These are phyloP conservation scores for Mycena vitilis DNA, from an alignment of 768 basidiomycete genomes.

Conservation along the genomic window DNA sequence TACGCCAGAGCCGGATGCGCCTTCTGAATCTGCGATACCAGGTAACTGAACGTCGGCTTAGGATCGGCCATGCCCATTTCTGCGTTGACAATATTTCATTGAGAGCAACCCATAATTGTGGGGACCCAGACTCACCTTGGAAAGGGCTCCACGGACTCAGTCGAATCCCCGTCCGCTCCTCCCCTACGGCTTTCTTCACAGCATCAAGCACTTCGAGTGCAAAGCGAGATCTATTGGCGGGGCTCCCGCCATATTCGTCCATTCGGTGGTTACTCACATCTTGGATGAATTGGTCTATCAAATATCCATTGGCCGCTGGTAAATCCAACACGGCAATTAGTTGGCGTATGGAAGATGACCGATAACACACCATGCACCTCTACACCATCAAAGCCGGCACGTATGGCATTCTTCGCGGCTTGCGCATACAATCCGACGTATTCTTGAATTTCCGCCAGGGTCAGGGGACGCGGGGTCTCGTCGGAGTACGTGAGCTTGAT, in stretches of 20 bases:
- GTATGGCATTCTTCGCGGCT: constrained; percentile 49
- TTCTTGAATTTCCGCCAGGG: constrained; percentile 46
- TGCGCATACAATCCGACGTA: constrained; percentile 45
- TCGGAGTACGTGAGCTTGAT: constrained; percentile 27
- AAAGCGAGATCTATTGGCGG: constrained; percentile 63
- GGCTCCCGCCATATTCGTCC: constrained; percentile 64
- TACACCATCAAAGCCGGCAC: constrained; percentile 54
- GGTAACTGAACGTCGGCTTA: constrained; percentile 55
- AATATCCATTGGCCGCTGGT: constrained; percentile 38
- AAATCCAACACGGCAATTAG: background rate
- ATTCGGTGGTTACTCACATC: constrained; percentile 54
- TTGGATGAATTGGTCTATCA: constrained; percentile 60
- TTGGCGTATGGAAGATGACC: background rate
- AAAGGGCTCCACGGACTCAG: constrained; percentile 55
- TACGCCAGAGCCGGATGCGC: constrained; percentile 55
- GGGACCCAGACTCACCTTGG: constrained; percentile 6
- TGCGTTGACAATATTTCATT: background rate
- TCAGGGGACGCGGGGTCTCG: constrained; percentile 34
- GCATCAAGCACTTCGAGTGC: constrained; percentile 58
- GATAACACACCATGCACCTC: constrained; percentile 40
- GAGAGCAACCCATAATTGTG: background rate
- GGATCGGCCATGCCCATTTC: constrained; percentile 57
- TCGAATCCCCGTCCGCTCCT: constrained; percentile 56
- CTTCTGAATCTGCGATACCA: constrained; percentile 54
- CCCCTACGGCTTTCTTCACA: constrained; percentile 56